phyloP scores from a whole-genome alignment of 805 yeast genomes.

The Ogataea paraovalis region DNA sequence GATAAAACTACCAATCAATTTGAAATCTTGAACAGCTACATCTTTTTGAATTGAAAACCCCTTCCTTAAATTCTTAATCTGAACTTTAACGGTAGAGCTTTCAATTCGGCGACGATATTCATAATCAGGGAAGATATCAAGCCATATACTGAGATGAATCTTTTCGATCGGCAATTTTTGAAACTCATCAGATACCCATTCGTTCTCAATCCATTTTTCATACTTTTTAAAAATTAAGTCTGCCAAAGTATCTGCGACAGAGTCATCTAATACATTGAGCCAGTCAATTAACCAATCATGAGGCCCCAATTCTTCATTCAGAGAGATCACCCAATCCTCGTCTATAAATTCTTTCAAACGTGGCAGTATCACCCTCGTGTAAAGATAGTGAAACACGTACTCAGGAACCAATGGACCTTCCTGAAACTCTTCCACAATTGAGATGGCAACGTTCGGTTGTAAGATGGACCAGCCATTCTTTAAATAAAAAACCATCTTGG shows the following conservation, averaged over 20 bases:
- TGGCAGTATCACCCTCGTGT: conserved; percentile 34
- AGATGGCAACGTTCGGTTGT: conserved; percentile 37
- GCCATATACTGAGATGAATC: conserved; percentile 28
- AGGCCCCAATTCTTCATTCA: conserved; percentile 11
- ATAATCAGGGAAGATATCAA: conserved; percentile 30
- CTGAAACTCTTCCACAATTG: conserved; percentile 33
- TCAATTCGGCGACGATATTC: conserved; percentile 17
- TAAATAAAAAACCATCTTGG: conserved; percentile 28
- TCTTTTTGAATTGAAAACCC: neutral
- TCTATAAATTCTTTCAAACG: conserved; percentile 31
- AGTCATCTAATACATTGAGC: conserved; percentile 18
- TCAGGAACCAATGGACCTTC: conserved; percentile 31
- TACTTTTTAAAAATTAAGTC: conserved; percentile 17
- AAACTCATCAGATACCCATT: conserved; percentile 16
- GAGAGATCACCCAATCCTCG: conserved; percentile 32
- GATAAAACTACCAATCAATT: conserved; percentile 5
- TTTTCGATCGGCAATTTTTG: conserved; percentile 5
- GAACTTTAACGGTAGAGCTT: conserved; percentile 50
- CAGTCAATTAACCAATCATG: conserved; percentile 27
- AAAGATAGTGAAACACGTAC: conserved; percentile 26
- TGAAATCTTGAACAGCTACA: neutral
- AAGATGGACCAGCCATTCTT: conserved; percentile 34
- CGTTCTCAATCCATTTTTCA: conserved; percentile 15
- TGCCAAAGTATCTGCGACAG: conserved; percentile 11
- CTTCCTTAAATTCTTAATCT: conserved; percentile 35